Evolutionary conservation across 345 rosid species (phyloP).

Genomic region (Dipteronia dyeriana): DNA sequence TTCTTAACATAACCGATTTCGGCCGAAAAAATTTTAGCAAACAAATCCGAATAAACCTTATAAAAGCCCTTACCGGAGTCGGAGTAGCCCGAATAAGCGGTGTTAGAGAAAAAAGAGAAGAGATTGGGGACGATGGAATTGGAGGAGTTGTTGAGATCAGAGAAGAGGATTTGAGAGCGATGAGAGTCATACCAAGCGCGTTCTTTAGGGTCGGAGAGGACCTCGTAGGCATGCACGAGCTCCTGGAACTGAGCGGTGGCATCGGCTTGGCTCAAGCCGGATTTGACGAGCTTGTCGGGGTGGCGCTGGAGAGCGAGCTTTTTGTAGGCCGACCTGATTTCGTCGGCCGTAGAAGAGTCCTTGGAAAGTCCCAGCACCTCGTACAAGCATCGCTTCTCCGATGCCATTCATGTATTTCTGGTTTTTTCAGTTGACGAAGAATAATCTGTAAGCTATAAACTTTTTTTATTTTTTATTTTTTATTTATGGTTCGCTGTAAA

Average conservation of each 20-base stretch:
- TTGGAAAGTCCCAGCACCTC: conserved; percentile 68
- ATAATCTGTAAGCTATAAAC: too few species aligned
- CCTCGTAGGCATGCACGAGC: conserved; percentile 81
- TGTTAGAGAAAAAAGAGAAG: conserved; percentile 73
- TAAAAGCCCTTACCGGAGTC: conserved; percentile 81
- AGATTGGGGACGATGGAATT: conserved; percentile 60
- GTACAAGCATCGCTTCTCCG: conserved; percentile 88
- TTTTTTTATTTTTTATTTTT: too few species aligned
- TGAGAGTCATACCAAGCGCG: conserved; percentile 96
- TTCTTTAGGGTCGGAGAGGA: conserved; percentile 85
- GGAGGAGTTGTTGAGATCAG: conserved; percentile 46
- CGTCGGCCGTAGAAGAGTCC: conserved; percentile 62
- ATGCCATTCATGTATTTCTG: conserved; percentile 37
- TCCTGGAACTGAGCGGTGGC: conserved; percentile 96
- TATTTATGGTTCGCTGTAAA: too few species aligned
- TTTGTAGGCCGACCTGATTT: conserved; percentile 78
- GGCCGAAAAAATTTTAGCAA: conserved; percentile 54
- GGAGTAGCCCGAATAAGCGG: conserved; percentile 65
- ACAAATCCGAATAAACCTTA: conserved; percentile 78
- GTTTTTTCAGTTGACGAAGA: too few species aligned
- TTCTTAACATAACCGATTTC: conserved; percentile 64
- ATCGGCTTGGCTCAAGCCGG: conserved; percentile 70
- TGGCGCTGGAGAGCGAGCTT: conserved; percentile 90
- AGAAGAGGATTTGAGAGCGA: conserved; percentile 91
- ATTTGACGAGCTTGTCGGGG: conserved; percentile 92